Evolutionary conservation across 1,139 yeast species (phyloP).

Genomic region (Pneumocystis murina): DNA sequence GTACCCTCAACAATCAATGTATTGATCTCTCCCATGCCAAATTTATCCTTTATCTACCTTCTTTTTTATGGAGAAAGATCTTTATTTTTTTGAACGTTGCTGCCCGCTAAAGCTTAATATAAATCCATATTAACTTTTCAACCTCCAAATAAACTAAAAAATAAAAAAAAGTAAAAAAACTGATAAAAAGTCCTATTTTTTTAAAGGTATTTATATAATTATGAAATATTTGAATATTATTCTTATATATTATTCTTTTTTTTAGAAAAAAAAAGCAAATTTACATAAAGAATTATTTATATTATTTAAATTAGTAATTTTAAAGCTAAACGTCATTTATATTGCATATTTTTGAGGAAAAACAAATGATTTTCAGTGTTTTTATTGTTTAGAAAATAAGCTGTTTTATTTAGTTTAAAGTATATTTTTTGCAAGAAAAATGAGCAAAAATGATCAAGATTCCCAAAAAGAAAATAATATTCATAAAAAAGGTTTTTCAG

Average conservation of each 20-base stretch:
- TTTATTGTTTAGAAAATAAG: no score
- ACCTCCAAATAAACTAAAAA: background rate
- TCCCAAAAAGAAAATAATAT: background rate
- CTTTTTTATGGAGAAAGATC: background rate
- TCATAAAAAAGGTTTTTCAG: background rate
- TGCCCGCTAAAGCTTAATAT: background rate
- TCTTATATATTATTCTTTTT: background rate
- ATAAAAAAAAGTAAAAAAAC: background rate
- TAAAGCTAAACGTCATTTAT: background rate
- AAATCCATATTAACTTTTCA: background rate
- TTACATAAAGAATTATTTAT: background rate
- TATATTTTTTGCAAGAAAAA: background rate
- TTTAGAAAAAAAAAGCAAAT: background rate
- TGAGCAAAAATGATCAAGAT: background rate
- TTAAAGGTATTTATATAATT: no score
- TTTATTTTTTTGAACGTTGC: background rate
- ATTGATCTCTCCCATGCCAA: conserved; percentile 1
- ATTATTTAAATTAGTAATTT: background rate
- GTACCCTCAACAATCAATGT: conserved; percentile 22
- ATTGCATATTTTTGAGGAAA: background rate
- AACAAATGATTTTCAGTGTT: background rate
- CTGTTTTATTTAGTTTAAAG: no score
- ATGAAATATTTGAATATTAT: no score
- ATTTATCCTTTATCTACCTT: background rate
- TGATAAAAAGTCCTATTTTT: no score